Conservation (phyloP, 2,329 filamentous ascomycete species). For the Dothistroma pini region DNA sequence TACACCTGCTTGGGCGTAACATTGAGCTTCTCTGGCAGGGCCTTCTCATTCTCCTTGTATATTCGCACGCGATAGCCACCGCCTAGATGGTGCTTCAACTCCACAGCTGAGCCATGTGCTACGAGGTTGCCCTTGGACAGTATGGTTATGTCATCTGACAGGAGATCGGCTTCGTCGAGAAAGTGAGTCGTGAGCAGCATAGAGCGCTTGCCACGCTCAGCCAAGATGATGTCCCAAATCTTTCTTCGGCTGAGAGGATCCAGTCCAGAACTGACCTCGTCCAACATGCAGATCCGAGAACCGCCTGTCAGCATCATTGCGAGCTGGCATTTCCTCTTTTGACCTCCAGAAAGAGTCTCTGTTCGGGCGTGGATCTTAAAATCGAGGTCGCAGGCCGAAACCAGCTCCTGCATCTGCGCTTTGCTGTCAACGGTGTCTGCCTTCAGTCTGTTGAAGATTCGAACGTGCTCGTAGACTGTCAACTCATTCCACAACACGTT, state of each 20-base stretch:
- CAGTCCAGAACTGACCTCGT: constrained; percentile 85
- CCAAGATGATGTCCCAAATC: constrained; percentile 89
- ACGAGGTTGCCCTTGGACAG: constrained; percentile 79
- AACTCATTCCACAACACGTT: constrained; percentile 89
- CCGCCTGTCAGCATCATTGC: constrained; percentile 95
- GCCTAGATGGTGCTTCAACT: constrained; percentile 76
- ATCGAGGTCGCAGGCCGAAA: constrained; percentile 68
- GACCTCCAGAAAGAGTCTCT: constrained; percentile 80
- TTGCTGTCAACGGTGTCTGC: constrained; percentile 58
- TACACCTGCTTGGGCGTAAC: constrained; percentile 44
- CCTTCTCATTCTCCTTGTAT: constrained; percentile 49
- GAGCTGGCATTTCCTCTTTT: constrained; percentile 87
- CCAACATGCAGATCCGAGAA: constrained; percentile 81
- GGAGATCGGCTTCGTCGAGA: constrained; percentile 84
- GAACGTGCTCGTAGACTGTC: constrained; percentile 77
- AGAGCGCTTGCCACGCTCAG: constrained; percentile 75
- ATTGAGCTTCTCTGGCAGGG: constrained; percentile 28
- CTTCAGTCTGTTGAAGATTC: constrained; percentile 78
- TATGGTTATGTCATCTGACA: constrained; percentile 85
- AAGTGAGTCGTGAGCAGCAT: constrained; percentile 91
- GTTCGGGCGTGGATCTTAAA: constrained; percentile 69
- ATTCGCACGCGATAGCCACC: constrained; percentile 81
- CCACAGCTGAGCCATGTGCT: constrained; percentile 78
- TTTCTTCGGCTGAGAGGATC: constrained; percentile 83
- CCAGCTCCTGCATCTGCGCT: constrained; percentile 59